phyloP scores from a whole-genome alignment of 2,329 filamentous ascomycete genomes.

The Triangularia setosa region DNA sequence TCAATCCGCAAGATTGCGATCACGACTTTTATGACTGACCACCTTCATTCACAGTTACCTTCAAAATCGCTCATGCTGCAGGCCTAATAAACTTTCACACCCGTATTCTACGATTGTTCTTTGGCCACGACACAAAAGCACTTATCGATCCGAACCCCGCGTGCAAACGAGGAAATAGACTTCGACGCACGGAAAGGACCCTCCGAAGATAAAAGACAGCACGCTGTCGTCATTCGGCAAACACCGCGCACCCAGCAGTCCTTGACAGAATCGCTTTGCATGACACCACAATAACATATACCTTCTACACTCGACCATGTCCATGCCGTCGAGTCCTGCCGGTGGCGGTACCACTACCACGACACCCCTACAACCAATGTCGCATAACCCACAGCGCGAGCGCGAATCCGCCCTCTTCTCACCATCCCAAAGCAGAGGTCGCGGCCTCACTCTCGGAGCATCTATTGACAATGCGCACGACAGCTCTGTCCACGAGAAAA shows the following conservation, averaged over 20 bases:
- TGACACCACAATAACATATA: slow-evolving; percentile 20
- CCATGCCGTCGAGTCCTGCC: slow-evolving; percentile 44
- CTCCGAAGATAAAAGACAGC: not conserved
- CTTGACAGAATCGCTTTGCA: slow-evolving; percentile 14
- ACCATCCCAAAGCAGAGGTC: slow-evolving; percentile 26
- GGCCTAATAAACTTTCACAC: not conserved
- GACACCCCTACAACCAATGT: slow-evolving; percentile 54
- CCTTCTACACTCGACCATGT: slow-evolving; percentile 31
- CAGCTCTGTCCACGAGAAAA: slow-evolving; percentile 62
- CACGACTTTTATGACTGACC: not conserved
- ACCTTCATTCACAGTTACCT: not conserved
- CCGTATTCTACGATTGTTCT: not conserved
- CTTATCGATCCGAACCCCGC: not conserved
- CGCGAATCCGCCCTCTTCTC: slow-evolving; percentile 37
- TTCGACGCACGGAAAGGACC: not conserved
- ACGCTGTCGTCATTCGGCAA: not conserved
- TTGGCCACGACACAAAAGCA: no score
- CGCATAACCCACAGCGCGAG: slow-evolving; percentile 50
- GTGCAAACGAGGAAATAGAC: not conserved
- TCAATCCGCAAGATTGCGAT: slow-evolving; percentile 5
- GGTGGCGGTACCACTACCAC: slow-evolving; percentile 12
- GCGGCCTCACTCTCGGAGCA: slow-evolving; percentile 14
- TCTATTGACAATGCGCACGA: slow-evolving; percentile 46
- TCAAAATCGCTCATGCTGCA: not conserved
- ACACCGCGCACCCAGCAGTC: not conserved